These are phyloP conservation scores for Phytophthora sansomeana DNA, from an alignment of 352 stramenopile genomes.

Conservation along the genomic window DNA sequence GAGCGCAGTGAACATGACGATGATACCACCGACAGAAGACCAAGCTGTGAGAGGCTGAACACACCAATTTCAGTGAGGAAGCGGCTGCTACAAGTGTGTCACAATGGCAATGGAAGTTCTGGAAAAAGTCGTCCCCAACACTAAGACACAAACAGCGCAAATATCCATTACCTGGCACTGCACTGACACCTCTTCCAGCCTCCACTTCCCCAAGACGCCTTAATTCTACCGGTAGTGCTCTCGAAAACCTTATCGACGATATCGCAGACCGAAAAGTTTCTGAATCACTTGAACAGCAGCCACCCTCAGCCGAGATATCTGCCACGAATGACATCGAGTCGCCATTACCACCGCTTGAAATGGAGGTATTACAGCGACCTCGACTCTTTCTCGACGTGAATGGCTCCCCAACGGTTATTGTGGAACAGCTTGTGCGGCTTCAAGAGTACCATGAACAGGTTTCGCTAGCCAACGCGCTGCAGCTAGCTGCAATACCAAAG, in stretches of 20 bases:
- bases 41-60: neutral
- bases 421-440: slow-evolving; percentile 66
- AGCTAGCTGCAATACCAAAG: slow-evolving; percentile 54
- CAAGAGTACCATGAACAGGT: slow-evolving; percentile 42
- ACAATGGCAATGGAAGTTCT: slow-evolving; percentile 34
- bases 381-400: slow-evolving; percentile 49
- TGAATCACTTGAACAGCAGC: neutral
- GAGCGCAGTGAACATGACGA: slow-evolving; percentile 42
- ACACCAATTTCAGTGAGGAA: slow-evolving; percentile 16
- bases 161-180: slow-evolving; percentile 8
- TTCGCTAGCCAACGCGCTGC: slow-evolving; percentile 40
- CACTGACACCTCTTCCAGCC: slow-evolving; percentile 17
- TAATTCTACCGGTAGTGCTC: neutral
- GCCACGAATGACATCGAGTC: neutral
- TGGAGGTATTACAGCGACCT: slow-evolving; percentile 51
- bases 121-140: slow-evolving; percentile 21
- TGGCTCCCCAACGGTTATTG: slow-evolving; percentile 18
- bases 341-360: slow-evolving; percentile 44
- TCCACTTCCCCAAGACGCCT: slow-evolving; percentile 15
- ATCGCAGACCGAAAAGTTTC: slow-evolving; percentile 16
- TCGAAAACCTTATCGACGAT: slow-evolving; percentile 17
- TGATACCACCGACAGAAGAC: slow-evolving; percentile 1
- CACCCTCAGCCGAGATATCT: slow-evolving; percentile 1
- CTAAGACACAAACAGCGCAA: slow-evolving; percentile 30
- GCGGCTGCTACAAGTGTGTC: slow-evolving; percentile 10